These are phyloP conservation scores for Athelia psychrophila DNA, from an alignment of 1,284 basidiomycete genomes.

Conservation along the genomic window DNA sequence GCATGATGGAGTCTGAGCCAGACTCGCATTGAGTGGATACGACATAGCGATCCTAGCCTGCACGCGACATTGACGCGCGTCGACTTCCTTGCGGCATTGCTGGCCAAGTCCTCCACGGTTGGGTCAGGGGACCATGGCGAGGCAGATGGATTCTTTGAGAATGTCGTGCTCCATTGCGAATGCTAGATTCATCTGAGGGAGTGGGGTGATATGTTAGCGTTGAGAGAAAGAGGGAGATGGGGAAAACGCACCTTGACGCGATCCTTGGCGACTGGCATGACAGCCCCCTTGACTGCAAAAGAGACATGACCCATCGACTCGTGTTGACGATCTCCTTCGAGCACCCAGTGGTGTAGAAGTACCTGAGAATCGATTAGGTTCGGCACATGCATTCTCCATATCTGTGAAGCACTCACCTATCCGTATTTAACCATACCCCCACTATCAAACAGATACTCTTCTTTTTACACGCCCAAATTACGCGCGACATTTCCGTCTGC, in stretches of 20 bases:
- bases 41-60: constrained; percentile 35
- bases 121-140: constrained; percentile 34
- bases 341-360: constrained; percentile 56
- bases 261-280: constrained; percentile 36
- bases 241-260: constrained; percentile 32
- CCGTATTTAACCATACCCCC: constrained; percentile 64
- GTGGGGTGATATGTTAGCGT: constrained; percentile 1
- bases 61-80: constrained; percentile 39
- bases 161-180: constrained; percentile 43
- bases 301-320: constrained; percentile 67
- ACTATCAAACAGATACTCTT: constrained; percentile 52
- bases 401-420: no score
- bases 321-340: constrained; percentile 63
- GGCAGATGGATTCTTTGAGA: constrained; percentile 41
- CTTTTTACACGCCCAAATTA: constrained; percentile 40
- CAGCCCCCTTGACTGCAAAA: constrained; percentile 54
- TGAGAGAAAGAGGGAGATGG: background rate
- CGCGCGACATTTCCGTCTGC: constrained; percentile 32
- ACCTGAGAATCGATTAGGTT: no score
- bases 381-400: no score
- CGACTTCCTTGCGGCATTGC: constrained; percentile 43
- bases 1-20: constrained; percentile 14
- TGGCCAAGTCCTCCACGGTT: constrained; percentile 36
- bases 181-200: constrained; percentile 30
- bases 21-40: constrained; percentile 19